phyloP scores from a whole-genome alignment of 352 stramenopile genomes.

The Globisporangium mamillatum region DNA sequence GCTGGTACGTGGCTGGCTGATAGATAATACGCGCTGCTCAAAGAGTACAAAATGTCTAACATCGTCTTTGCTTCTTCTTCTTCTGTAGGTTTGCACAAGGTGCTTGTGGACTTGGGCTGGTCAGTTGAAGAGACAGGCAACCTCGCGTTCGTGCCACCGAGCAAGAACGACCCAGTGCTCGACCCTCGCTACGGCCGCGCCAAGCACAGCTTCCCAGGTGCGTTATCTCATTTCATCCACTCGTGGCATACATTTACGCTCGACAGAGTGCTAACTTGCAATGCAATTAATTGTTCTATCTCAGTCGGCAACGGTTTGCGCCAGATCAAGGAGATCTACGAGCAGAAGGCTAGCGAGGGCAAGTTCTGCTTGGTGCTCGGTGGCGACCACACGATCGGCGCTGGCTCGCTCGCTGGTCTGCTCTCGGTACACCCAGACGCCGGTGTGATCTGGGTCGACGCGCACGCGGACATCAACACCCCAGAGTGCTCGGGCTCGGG shows the following conservation, averaged over 20 bases:
- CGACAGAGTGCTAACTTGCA: background rate
- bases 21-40: background rate
- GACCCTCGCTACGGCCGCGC: conserved; percentile 65
- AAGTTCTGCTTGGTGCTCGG: conserved; percentile 95
- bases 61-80: background rate
- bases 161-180: conserved; percentile 51
- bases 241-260: background rate
- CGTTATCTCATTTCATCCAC: background rate
- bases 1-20: conserved; percentile 23
- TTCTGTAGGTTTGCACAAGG: conserved; percentile 49
- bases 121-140: conserved; percentile 86
- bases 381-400: conserved; percentile 95
- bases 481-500: conserved; percentile 86
- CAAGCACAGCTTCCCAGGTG: conserved; percentile 77
- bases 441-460: conserved; percentile 97
- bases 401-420: conserved; percentile 91
- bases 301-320: conserved; percentile 86
- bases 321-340: conserved; percentile 77
- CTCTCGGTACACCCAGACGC: conserved; percentile 90
- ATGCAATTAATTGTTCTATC: background rate
- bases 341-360: conserved; percentile 84
- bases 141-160: conserved; percentile 59
- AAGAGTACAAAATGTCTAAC: background rate
- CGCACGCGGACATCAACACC: conserved; percentile 98
- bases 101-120: conserved; percentile 77